Conservation (phyloP, 2,329 filamentous ascomycete species). For the Elsinoe arachidis region DNA sequence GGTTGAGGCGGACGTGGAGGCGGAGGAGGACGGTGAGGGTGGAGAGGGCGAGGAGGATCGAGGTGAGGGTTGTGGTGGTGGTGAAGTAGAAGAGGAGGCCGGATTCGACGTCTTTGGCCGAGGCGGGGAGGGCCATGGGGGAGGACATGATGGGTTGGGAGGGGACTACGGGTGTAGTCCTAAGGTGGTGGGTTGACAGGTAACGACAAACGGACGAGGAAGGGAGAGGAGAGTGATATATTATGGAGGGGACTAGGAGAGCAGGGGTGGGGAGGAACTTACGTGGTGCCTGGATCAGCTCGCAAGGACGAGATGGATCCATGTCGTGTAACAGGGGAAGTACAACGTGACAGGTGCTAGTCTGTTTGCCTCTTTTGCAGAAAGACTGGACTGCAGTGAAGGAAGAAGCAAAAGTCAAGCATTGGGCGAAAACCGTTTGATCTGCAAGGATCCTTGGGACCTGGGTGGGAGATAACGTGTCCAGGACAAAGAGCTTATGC, state of each 20-base stretch:
- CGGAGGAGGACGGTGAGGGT: slow-evolving; percentile 27
- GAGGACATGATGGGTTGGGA: slow-evolving; percentile 6
- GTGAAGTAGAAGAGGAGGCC: slow-evolving; percentile 9
- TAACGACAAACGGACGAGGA: slow-evolving; percentile 5
- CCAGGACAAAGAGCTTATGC: neutral
- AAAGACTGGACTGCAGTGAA: neutral
- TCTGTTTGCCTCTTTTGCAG: neutral
- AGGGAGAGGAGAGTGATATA: neutral
- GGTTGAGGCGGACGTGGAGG: slow-evolving; percentile 25
- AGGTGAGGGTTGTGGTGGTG: neutral
- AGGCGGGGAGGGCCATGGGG: slow-evolving; percentile 9
- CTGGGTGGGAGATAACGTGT: neutral
- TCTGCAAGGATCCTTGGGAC: neutral
- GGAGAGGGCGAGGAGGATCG: slow-evolving; percentile 24
- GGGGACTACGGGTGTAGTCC: neutral
- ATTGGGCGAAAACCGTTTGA: neutral
- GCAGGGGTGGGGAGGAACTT: neutral
- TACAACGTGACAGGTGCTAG: neutral
- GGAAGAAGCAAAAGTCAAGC: slow-evolving; percentile 6
- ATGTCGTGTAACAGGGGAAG: slow-evolving; percentile 9
- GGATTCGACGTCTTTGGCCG: neutral
- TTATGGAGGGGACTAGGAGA: neutral
- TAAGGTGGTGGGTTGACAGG: neutral
- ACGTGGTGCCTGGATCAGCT: neutral
- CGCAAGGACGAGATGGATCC: slow-evolving; percentile 7